phyloP scores from a whole-genome alignment of 768 basidiomycete species.

The Cystobasidium ongulense region DNA sequence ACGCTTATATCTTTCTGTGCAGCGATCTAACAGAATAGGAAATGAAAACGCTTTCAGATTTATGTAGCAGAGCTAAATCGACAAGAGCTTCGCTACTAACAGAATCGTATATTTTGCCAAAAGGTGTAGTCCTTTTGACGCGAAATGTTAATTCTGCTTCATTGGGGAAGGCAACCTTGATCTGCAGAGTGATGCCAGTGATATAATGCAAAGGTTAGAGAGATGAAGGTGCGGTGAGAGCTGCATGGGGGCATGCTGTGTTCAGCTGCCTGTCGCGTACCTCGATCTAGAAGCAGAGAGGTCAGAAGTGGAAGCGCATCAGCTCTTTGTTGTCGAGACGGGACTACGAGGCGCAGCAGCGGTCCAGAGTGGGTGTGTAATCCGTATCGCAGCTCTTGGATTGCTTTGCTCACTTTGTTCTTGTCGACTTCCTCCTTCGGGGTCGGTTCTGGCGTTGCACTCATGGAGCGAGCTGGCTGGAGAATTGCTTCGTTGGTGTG shows the following conservation, averaged over 20 bases:
- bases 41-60: neutral
- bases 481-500: neutral
- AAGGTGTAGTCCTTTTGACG: conserved; percentile 14
- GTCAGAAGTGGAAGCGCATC: neutral
- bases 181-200: neutral
- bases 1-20: conserved; percentile 6
- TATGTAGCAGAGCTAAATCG: neutral
- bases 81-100: neutral
- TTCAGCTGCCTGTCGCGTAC: neutral
- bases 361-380: neutral
- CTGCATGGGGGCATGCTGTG: neutral
- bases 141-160: neutral
- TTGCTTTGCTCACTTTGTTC: conserved; percentile 5
- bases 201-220: neutral
- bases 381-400: neutral
- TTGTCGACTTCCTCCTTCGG: conserved; percentile 11
- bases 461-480: neutral
- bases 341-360: no score
- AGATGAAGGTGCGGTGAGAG: neutral
- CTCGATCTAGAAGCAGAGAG: neutral
- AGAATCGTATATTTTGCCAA: conserved; percentile 19
- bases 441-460: neutral
- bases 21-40: conserved; percentile 1
- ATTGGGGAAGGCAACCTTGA: conserved; percentile 3
- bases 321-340: no score